phyloP scores from a whole-genome alignment of 1,284 basidiomycete genomes.

The Serendipita sp. region DNA sequence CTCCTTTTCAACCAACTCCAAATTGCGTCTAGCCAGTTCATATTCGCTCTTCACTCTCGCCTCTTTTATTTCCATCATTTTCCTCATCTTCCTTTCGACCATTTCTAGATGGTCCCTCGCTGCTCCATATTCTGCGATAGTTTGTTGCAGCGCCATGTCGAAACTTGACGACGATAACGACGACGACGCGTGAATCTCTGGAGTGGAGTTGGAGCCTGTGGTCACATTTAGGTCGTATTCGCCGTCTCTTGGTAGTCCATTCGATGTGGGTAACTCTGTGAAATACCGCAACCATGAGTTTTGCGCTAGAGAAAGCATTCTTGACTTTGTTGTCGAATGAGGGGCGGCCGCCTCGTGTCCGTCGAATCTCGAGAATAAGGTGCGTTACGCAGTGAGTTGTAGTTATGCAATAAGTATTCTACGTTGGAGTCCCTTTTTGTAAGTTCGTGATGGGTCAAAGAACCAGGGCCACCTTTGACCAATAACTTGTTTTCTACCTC shows the following conservation, averaged over 20 bases:
- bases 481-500: no score
- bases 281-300: slow-evolving; percentile 3
- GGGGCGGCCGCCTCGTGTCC: not conserved
- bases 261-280: not conserved
- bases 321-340: not conserved
- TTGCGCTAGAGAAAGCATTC: not conserved
- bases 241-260: not conserved
- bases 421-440: no score
- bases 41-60: not conserved
- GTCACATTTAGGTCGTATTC: not conserved
- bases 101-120: slow-evolving; percentile 1
- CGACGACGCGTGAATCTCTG: no score
- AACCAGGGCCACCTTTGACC: no score
- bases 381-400: not conserved
- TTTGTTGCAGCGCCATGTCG: not conserved
- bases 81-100: not conserved
- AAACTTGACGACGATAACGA: not conserved
- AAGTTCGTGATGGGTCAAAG: no score
- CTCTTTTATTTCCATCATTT: slow-evolving; percentile 4
- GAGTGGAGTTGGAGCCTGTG: no score
- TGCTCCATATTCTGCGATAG: slow-evolving; percentile 1
- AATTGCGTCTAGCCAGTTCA: not conserved
- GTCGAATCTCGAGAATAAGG: not conserved
- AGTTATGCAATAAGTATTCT: no score
- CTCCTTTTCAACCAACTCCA: not conserved